These are phyloP conservation scores for Jaltomata sinuosa DNA, from an alignment of 257 asterid species.

Conservation along the genomic window DNA sequence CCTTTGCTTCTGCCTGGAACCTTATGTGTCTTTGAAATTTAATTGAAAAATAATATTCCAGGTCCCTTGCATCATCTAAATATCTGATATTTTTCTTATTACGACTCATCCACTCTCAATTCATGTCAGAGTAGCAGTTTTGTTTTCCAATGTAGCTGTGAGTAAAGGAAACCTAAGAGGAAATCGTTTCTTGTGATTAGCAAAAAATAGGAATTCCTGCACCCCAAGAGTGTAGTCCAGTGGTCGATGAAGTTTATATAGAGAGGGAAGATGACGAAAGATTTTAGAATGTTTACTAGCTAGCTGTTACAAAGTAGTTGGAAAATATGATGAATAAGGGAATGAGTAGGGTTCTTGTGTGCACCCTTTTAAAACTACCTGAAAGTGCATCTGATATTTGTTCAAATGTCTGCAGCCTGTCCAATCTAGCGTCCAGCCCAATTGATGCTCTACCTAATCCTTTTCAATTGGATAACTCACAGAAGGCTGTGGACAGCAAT, in stretches of 20 bases:
- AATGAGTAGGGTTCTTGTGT: background rate
- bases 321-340: background rate
- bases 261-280: background rate
- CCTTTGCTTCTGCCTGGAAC: background rate
- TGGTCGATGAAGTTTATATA: background rate
- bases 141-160: background rate
- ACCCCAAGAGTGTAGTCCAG: background rate
- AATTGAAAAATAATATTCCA: background rate
- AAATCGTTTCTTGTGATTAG: background rate
- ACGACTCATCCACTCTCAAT: background rate
- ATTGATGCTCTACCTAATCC: conserved; percentile 12
- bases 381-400: background rate
- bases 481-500: conserved; percentile 24
- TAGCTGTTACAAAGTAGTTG: background rate
- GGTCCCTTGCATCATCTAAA: background rate
- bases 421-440: conserved; percentile 11
- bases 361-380: background rate
- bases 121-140: background rate
- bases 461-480: conserved; percentile 21
- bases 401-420: conserved; percentile 35
- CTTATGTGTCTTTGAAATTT: background rate
- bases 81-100: background rate
- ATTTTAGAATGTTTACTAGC: background rate
- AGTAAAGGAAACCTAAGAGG: background rate
- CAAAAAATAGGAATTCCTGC: background rate